These are phyloP conservation scores for Arthrinium puccinioides DNA, from an alignment of 2,329 filamentous ascomycete genomes.

Conservation along the genomic window DNA sequence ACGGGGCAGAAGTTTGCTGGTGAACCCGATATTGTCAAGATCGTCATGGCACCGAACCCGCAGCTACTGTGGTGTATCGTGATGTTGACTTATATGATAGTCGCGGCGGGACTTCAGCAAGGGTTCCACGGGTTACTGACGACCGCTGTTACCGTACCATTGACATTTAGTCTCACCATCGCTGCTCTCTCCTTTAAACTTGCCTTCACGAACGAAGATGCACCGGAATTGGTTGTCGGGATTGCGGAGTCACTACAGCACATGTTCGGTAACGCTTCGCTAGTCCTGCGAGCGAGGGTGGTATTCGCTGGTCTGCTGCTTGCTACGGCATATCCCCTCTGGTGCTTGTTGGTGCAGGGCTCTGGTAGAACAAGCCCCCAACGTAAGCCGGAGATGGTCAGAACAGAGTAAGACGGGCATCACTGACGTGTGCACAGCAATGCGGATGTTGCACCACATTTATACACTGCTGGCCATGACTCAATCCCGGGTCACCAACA, in stretches of 20 bases:
- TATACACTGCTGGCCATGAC: conserved; percentile 76
- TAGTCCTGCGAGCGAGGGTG: conserved; percentile 41
- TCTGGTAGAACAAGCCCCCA: conserved; percentile 16
- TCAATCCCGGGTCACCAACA: conserved; percentile 77
- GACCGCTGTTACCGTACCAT: conserved; percentile 29
- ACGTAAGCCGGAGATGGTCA: conserved; percentile 14
- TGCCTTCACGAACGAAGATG: conserved; percentile 79
- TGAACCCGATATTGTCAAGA: conserved; percentile 77
- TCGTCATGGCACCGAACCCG: conserved; percentile 57
- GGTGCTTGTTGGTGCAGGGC: conserved; percentile 24
- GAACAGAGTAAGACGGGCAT: background rate
- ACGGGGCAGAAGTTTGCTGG: conserved; percentile 94
- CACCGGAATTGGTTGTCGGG: conserved; percentile 67
- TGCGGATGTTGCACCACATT: conserved; percentile 57
- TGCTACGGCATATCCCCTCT: conserved; percentile 29
- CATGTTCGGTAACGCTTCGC: conserved; percentile 32
- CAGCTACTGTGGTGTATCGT: conserved; percentile 69
- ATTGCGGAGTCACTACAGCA: conserved; percentile 32
- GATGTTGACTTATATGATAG: conserved; percentile 58
- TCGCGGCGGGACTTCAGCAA: conserved; percentile 38
- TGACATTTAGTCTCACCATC: conserved; percentile 34
- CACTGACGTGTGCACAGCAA: conserved; percentile 20
- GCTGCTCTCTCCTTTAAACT: conserved; percentile 78
- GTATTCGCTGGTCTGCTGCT: conserved; percentile 41
- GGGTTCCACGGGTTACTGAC: conserved; percentile 32